These are phyloP conservation scores for Apodospora peruviana DNA, from an alignment of 495 filamentous ascomycete genomes.

Conservation along the genomic window DNA sequence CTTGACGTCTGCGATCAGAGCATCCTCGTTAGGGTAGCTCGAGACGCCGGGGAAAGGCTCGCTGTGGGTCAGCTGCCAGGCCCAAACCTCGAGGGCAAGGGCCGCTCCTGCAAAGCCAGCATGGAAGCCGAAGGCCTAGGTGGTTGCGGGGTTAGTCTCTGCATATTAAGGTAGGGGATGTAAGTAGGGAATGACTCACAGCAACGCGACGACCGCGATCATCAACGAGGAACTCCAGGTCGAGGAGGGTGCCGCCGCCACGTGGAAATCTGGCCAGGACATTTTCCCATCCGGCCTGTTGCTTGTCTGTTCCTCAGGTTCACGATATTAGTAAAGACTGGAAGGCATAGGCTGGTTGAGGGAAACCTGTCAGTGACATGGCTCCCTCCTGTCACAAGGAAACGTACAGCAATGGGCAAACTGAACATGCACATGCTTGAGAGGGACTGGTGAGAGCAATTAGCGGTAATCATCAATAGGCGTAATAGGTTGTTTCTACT, in stretches of 20 bases:
- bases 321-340: not conserved
- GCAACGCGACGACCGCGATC: slow-evolving; percentile 74
- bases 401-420: slow-evolving; percentile 57
- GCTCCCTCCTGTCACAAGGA: not conserved
- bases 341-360: not conserved
- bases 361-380: not conserved
- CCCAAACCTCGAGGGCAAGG: slow-evolving; percentile 79
- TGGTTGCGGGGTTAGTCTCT: not conserved
- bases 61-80: slow-evolving; percentile 73
- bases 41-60: slow-evolving; percentile 61
- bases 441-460: slow-evolving; percentile 49
- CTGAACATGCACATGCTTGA: slow-evolving; percentile 81
- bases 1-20: slow-evolving; percentile 69
- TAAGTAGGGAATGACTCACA: slow-evolving; percentile 15
- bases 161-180: not conserved
- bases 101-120: slow-evolving; percentile 81
- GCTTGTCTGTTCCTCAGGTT: slow-evolving; percentile 66
- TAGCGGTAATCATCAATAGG: not conserved
- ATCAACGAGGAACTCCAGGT: slow-evolving; percentile 90
- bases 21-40: slow-evolving; percentile 70
- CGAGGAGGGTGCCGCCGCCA: slow-evolving; percentile 77
- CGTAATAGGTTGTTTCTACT: slow-evolving; percentile 13
- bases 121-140: slow-evolving; percentile 56
- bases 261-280: slow-evolving; percentile 76
- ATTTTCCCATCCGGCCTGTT: slow-evolving; percentile 78